phyloP scores from a whole-genome alignment of 805 yeast species.

The Saccharomycopsis fodiens region DNA sequence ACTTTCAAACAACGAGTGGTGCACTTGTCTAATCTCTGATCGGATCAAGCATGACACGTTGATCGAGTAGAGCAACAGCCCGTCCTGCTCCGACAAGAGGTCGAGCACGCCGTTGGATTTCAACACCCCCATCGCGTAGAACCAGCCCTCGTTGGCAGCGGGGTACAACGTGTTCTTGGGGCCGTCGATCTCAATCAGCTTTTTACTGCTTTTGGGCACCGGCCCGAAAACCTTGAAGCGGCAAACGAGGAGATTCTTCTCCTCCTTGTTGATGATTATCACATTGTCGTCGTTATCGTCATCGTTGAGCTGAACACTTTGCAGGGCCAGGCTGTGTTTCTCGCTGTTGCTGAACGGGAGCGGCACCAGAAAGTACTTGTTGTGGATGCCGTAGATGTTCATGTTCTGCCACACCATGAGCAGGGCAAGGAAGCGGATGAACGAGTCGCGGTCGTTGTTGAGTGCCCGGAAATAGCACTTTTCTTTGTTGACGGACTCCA shows the following conservation, averaged over 20 bases:
- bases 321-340: background rate
- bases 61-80: conserved; percentile 49
- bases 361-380: conserved; percentile 38
- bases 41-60: conserved; percentile 44
- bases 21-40: conserved; percentile 57
- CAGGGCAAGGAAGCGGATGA: conserved; percentile 37
- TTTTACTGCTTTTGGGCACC: conserved; percentile 28
- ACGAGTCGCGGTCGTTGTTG: conserved; percentile 21
- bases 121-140: conserved; percentile 61
- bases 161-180: conserved; percentile 16
- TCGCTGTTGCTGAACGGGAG: conserved; percentile 24
- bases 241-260: conserved; percentile 46
- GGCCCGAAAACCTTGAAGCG: conserved; percentile 64
- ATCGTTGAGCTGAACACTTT: conserved; percentile 21
- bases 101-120: conserved; percentile 57
- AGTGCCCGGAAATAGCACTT: conserved; percentile 9
- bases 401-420: conserved; percentile 52
- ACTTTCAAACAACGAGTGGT: conserved; percentile 53
- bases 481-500: conserved; percentile 11
- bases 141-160: conserved; percentile 49
- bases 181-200: conserved; percentile 7
- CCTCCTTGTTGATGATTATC: conserved; percentile 23
- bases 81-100: conserved; percentile 55
- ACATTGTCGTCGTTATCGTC: conserved; percentile 18
- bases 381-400: conserved; percentile 43